Conservation (phyloP, 371 early-diverging fungal genomes). For the Apophysomyces elegans region DNA sequence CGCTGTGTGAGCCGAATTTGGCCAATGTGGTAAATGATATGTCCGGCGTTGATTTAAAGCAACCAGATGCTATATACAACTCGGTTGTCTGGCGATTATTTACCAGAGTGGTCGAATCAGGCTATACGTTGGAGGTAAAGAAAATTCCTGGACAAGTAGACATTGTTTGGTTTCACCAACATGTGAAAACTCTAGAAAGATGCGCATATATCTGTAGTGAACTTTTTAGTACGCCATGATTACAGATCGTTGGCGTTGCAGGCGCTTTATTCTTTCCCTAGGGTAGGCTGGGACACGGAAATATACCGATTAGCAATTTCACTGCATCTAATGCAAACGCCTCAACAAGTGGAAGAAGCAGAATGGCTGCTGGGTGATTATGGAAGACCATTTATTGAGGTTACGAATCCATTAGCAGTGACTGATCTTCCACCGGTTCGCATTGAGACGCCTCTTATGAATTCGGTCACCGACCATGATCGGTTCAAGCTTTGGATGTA, state of each 20-base stretch:
- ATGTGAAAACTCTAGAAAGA: constrained; percentile 19
- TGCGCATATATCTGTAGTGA: constrained; percentile 33
- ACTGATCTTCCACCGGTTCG: constrained; percentile 30
- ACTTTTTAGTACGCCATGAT: constrained; percentile 25
- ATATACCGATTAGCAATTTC: constrained; percentile 39
- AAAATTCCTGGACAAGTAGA: background rate
- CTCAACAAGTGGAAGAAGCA: constrained; percentile 38
- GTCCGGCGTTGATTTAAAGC: constrained; percentile 12
- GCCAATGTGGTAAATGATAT: constrained; percentile 28
- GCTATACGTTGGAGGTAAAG: constrained; percentile 39
- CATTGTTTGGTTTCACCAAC: background rate
- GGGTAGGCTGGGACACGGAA: constrained; percentile 37
- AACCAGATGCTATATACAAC: constrained; percentile 24
- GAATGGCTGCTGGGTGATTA: constrained; percentile 40
- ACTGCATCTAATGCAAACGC: constrained; percentile 41
- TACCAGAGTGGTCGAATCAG: constrained; percentile 46
- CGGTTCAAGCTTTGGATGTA: constrained; percentile 38
- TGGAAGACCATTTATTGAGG: constrained; percentile 41
- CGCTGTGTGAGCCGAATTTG: constrained; percentile 36
- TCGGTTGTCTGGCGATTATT: constrained; percentile 42
- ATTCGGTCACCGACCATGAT: constrained; percentile 36
- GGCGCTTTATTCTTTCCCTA: constrained; percentile 43
- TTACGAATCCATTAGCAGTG: constrained; percentile 39
- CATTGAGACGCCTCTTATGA: constrained; percentile 42
- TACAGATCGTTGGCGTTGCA: constrained; percentile 32